Conservation (phyloP, 352 stramenopile species). For the Aphanomyces stellatus region DNA sequence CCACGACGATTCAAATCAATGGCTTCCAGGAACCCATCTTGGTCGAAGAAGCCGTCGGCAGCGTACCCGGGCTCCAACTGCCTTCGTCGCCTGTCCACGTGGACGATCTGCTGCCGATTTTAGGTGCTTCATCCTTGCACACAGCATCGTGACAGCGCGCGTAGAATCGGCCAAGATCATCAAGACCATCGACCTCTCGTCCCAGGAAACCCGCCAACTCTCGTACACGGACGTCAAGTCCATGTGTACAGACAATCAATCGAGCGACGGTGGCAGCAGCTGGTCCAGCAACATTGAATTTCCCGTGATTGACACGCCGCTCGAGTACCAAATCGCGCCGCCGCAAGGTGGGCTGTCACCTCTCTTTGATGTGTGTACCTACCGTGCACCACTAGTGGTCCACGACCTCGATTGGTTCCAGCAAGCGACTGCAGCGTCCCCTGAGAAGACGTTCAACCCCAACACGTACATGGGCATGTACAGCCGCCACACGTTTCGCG, state of each 20-base stretch:
- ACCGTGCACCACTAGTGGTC: neutral
- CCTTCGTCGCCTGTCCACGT: slow-evolving; percentile 2
- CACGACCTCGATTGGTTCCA: slow-evolving; percentile 20
- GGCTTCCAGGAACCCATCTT: slow-evolving; percentile 18
- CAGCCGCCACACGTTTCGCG: slow-evolving; percentile 45
- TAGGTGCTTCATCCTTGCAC: slow-evolving; percentile 1
- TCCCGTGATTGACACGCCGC: slow-evolving; percentile 14
- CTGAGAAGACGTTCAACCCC: slow-evolving; percentile 23
- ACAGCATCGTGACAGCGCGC: too few species aligned
- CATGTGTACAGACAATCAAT: neutral
- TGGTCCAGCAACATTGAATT: slow-evolving; percentile 17
- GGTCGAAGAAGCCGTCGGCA: slow-evolving; percentile 6
- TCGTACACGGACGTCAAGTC: slow-evolving; percentile 12
- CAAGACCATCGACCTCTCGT: slow-evolving; percentile 13
- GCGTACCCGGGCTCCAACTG: slow-evolving; percentile 6
- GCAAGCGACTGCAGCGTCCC: neutral
- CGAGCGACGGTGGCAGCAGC: neutral
- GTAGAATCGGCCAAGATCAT: slow-evolving; percentile 7
- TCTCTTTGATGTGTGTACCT: neutral
- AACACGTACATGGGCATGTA: slow-evolving; percentile 55
- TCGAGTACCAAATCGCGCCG: slow-evolving; percentile 14
- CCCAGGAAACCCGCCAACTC: neutral
- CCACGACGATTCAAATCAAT: slow-evolving; percentile 5
- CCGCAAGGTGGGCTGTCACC: neutral
- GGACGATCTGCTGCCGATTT: slow-evolving; percentile 13